Evolutionary conservation across 106 monocot species (phyloP).

Genomic region (Gastrodia elata): DNA sequence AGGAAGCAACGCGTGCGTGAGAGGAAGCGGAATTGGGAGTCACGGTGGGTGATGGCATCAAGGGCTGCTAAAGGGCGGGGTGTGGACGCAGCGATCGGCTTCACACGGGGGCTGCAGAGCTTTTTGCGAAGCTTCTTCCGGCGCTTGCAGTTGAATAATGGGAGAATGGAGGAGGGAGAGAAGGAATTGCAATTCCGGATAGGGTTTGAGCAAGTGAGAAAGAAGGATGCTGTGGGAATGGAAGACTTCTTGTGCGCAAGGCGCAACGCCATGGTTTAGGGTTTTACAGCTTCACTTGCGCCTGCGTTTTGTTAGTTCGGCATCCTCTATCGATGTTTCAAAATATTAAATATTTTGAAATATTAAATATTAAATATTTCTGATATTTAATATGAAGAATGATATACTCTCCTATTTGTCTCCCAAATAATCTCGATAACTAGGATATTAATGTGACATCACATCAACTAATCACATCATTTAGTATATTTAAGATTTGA

Average conservation of each 20-base stretch:
- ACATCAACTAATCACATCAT: no score
- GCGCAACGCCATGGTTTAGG: slow-evolving; percentile 17
- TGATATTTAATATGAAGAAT: no score
- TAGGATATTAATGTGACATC: no score
- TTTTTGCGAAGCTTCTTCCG: slow-evolving; percentile 70
- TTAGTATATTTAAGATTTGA: no score
- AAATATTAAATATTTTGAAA: no score
- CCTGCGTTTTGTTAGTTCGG: no score
- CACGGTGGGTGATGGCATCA: slow-evolving; percentile 45
- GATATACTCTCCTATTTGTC: no score
- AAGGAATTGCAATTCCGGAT: background rate
- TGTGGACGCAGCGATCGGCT: slow-evolving; percentile 45
- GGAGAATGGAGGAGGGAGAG: slow-evolving; percentile 23
- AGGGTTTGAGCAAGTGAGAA: background rate
- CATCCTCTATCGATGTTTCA: no score
- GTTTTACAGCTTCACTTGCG: background rate
- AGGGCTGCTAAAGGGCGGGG: slow-evolving; percentile 24
- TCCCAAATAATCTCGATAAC: no score
- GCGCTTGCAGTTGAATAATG: slow-evolving; percentile 43
- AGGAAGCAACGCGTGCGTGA: slow-evolving; percentile 60
- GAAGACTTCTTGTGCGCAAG: background rate
- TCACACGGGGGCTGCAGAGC: slow-evolving; percentile 47
- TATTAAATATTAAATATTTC: no score
- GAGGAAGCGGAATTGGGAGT: slow-evolving; percentile 70
- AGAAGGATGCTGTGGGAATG: background rate